Percentiles rank a stretch among this genome's conserved stretches.
Conservation (phyloP, 1,284 basidiomycete genomes). For the Veloporphyrellus conicus region DNA sequence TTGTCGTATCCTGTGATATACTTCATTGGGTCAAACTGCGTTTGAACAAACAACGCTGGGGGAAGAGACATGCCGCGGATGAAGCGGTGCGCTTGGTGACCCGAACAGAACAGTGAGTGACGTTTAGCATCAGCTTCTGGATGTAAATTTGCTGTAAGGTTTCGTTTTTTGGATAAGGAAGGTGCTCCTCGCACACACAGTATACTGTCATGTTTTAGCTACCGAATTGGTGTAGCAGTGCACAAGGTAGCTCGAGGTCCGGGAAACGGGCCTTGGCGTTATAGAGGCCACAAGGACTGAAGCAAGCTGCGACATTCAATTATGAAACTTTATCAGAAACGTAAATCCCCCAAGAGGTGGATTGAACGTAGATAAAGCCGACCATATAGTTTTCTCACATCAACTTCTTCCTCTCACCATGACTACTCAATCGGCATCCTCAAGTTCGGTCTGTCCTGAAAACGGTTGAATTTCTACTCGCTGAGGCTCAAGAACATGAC, state of each 20-base stretch:
- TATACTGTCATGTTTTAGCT: conserved; percentile 8
- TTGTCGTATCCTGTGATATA: conserved; percentile 17
- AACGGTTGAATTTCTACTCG: not conserved
- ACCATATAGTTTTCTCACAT: conserved; percentile 10
- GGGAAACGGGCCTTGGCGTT: conserved; percentile 5
- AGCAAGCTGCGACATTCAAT: not conserved
- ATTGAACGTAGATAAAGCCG: conserved; percentile 17
- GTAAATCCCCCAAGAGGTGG: conserved; percentile 9
- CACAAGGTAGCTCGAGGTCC: not conserved
- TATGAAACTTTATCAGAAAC: conserved; percentile 18
- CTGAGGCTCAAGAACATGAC: not conserved
- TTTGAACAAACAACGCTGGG: conserved; percentile 24
- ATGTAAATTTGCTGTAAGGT: conserved; percentile 7
- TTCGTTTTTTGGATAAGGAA: conserved; percentile 10
- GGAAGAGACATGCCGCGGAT: conserved; percentile 23
- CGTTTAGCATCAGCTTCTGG: not conserved
- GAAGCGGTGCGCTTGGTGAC: conserved; percentile 37
- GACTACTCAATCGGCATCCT: not conserved
- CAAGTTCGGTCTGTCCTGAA: conserved; percentile 9
- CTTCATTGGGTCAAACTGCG: conserved; percentile 27
- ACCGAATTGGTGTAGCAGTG: conserved; percentile 1
- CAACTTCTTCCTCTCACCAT: not conserved
- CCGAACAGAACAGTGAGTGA: conserved; percentile 30
- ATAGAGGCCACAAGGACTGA: too few species aligned
- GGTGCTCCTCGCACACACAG: conserved; percentile 27